Evolutionary conservation across 768 basidiomycete genomes (phyloP).

Genomic region (Cantharellus cinnabarinus): DNA sequence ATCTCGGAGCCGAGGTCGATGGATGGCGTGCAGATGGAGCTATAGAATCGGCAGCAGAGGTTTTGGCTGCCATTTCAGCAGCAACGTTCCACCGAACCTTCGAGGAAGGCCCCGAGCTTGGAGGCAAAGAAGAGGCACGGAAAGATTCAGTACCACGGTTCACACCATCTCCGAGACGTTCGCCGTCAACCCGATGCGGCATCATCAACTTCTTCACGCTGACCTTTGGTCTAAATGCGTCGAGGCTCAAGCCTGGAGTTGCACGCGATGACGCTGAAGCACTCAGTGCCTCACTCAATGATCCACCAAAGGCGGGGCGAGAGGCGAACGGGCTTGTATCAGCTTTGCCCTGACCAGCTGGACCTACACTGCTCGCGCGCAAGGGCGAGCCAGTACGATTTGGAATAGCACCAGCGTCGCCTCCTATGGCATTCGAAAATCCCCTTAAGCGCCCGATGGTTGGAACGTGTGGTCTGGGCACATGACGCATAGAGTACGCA

Average conservation of each 20-base stretch:
- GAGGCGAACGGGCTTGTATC: neutral
- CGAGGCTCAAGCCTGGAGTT: constrained; percentile 19
- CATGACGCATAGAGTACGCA: constrained; percentile 5
- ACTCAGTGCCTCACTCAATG: neutral
- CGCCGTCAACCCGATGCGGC: neutral
- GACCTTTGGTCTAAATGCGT: constrained; percentile 41
- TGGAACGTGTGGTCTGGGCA: constrained; percentile 10
- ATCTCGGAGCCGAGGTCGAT: constrained; percentile 16
- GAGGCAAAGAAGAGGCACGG: neutral
- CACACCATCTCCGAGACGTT: neutral
- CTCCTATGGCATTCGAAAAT: constrained; percentile 14
- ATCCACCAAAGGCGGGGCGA: neutral
- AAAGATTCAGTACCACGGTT: neutral
- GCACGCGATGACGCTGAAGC: neutral
- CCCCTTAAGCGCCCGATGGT: constrained; percentile 15
- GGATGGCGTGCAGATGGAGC: neutral
- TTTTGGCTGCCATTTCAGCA: constrained; percentile 10
- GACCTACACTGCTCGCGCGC: neutral
- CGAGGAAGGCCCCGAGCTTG: constrained; percentile 1
- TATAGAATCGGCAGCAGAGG: neutral
- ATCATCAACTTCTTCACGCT: constrained; percentile 88
- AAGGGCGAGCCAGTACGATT: neutral
- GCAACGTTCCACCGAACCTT: constrained; percentile 8
- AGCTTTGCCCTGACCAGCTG: neutral
- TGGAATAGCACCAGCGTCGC: constrained; percentile 8